Evolutionary conservation across 352 stramenopile genomes (phyloP).

Genomic region (Thraustochytrium striatum): DNA sequence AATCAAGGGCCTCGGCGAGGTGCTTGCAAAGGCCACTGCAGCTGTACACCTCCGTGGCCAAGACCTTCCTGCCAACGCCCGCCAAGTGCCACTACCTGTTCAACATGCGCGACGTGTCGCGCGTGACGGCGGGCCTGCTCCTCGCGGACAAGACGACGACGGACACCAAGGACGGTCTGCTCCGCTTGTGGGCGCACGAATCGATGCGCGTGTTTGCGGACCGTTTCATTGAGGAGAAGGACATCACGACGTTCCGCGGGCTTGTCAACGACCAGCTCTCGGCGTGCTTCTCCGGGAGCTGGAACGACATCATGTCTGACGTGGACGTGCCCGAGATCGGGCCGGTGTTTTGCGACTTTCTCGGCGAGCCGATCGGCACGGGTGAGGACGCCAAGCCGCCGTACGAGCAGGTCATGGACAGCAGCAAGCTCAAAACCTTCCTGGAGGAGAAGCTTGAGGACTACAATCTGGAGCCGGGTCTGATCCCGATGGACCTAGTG

Average conservation of each 20-base stretch:
- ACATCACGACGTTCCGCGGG: constrained; percentile 61
- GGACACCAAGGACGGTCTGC: constrained; percentile 63
- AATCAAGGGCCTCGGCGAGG: constrained; percentile 63
- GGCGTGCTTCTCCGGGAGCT: constrained; percentile 63
- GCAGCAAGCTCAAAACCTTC: constrained; percentile 76
- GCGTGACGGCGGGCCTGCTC: constrained; percentile 87
- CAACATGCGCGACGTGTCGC: constrained; percentile 85
- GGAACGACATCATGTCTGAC: constrained; percentile 64
- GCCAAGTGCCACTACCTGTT: constrained; percentile 95
- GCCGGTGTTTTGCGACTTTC: constrained; percentile 50
- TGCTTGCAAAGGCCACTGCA: constrained; percentile 62
- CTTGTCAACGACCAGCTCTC: constrained; percentile 72
- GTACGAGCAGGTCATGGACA: constrained; percentile 75
- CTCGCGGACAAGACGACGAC: constrained; percentile 82
- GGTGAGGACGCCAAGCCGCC: constrained; percentile 49
- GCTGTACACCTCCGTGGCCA: constrained; percentile 80
- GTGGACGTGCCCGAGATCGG: constrained; percentile 63
- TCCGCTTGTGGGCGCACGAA: constrained; percentile 87
- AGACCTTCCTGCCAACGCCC: constrained; percentile 83
- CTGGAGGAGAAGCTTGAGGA: constrained; percentile 82
- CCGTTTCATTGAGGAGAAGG: constrained; percentile 75
- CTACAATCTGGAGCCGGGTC: constrained; percentile 78
- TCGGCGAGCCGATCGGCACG: constrained; percentile 36
- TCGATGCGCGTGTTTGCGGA: constrained; percentile 86
- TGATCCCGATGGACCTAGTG: constrained; percentile 89